Evolutionary conservation across 1,139 yeast genomes (phyloP).

Genomic region (Yamadazyma blattariae): DNA sequence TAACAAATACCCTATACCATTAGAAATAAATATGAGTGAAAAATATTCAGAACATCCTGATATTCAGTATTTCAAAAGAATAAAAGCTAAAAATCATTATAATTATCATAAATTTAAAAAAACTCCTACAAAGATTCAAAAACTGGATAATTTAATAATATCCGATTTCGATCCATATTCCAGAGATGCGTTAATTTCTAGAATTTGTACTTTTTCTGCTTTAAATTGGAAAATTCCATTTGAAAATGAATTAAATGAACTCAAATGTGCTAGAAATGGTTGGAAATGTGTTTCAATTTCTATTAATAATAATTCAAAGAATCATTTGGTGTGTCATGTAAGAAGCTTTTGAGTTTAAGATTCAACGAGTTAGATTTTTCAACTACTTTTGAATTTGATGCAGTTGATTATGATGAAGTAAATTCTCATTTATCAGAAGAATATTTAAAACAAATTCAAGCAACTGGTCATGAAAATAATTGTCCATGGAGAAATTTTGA

Average conservation of each 20-base stretch:
- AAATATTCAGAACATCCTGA: constrained; percentile 32
- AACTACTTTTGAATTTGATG: constrained; percentile 17
- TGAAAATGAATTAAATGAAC: constrained; percentile 23
- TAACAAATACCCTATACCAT: constrained; percentile 13
- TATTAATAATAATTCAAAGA: constrained; percentile 21
- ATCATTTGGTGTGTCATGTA: constrained; percentile 37
- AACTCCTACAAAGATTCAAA: constrained; percentile 11
- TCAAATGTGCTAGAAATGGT: constrained; percentile 40
- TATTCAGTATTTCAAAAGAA: constrained; percentile 35
- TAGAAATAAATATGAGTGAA: constrained; percentile 9
- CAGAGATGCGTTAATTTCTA: constrained; percentile 22
- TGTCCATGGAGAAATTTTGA: constrained; percentile 41
- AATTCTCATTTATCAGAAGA: constrained; percentile 21
- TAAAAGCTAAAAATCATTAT: constrained; percentile 37
- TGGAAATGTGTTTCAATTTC: constrained; percentile 38
- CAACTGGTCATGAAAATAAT: constrained; percentile 25
- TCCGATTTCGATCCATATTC: constrained; percentile 34
- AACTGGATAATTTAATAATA: constrained; percentile 14
- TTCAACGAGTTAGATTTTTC: constrained; percentile 18
- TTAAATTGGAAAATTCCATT: constrained; percentile 36
- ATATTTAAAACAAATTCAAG: constrained; percentile 24
- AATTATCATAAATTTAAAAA: constrained; percentile 31
- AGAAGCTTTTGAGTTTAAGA: constrained; percentile 25
- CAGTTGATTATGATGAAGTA: constrained; percentile 22
- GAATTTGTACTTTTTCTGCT: constrained; percentile 30